Conservation (phyloP, 2,329 filamentous ascomycete species). For the Aureobasidium vineae region DNA sequence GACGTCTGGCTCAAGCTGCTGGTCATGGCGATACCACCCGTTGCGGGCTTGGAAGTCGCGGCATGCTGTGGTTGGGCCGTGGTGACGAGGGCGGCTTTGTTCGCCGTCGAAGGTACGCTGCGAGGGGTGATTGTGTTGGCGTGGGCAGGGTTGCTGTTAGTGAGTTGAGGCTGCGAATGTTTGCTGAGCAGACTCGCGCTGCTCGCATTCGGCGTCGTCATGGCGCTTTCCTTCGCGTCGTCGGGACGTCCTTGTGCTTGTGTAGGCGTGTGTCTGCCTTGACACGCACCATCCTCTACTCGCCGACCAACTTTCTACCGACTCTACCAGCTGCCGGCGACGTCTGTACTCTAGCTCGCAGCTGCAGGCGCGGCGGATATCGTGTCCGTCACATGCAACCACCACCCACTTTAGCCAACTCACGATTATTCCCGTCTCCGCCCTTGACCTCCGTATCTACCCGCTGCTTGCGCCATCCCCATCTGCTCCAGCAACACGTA, state of each 20-base stretch:
- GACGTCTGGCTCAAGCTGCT: slow-evolving; percentile 35
- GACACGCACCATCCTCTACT: not conserved
- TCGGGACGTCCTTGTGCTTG: not conserved
- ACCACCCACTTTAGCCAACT: slow-evolving; percentile 14
- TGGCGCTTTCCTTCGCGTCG: not conserved
- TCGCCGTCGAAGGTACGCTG: slow-evolving; percentile 39
- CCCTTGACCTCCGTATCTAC: not conserved
- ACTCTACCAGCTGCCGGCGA: not conserved
- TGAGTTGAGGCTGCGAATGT: not conserved
- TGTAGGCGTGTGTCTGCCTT: not conserved
- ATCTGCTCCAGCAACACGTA: not conserved
- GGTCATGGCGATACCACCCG: slow-evolving; percentile 38
- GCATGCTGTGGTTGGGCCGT: slow-evolving; percentile 42
- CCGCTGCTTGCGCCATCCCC: slow-evolving; percentile 1
- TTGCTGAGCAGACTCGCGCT: slow-evolving; percentile 2
- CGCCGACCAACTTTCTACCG: not conserved
- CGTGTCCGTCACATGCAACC: slow-evolving; percentile 1
- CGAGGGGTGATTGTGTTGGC: slow-evolving; percentile 32
- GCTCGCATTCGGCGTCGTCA: slow-evolving; percentile 21
- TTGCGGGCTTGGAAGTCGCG: slow-evolving; percentile 32
- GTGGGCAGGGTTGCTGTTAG: not conserved
- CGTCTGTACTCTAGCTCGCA: too few relatives aligned
- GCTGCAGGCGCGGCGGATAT: not conserved
- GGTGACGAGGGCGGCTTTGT: slow-evolving; percentile 33
- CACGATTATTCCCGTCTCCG: not conserved